Conservation (phyloP, 1,284 basidiomycete genomes). For the Naganishia cerealis region DNA sequence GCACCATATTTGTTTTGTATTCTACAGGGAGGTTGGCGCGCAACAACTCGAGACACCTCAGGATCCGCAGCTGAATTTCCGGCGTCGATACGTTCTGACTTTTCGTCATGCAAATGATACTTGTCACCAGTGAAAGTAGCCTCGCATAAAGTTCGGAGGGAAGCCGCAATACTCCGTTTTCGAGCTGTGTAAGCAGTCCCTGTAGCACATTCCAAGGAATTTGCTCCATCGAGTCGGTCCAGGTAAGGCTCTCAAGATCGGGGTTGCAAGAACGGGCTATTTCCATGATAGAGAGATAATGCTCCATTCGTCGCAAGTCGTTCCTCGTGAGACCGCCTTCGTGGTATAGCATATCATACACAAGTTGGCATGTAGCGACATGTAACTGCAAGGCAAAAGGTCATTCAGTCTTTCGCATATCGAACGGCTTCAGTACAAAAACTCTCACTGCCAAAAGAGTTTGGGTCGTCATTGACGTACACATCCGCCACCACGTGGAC, state of each 20-base stretch:
- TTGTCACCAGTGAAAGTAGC: slow-evolving; percentile 8
- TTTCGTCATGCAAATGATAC: slow-evolving; percentile 18
- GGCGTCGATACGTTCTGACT: neutral
- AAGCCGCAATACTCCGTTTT: neutral
- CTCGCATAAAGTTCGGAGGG: neutral
- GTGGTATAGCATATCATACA: neutral
- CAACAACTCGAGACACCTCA: slow-evolving; percentile 8
- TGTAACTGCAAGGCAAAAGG: neutral
- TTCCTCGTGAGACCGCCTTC: neutral
- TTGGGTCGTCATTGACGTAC: neutral
- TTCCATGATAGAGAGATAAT: neutral
- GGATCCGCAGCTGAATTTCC: slow-evolving; percentile 13
- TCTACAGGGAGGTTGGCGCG: neutral
- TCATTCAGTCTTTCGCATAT: neutral
- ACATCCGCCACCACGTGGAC: slow-evolving; percentile 22
- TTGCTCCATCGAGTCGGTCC: neutral
- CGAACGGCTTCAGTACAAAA: neutral
- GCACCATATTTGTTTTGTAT: neutral
- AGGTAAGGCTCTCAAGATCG: neutral
- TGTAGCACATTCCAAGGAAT: neutral
- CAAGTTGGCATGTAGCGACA: neutral
- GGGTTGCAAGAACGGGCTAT: slow-evolving; percentile 6
- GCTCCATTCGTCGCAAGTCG: slow-evolving; percentile 1
- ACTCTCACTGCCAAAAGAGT: neutral
- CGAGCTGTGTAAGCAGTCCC: neutral